Evolutionary conservation across 2,329 filamentous ascomycete genomes (phyloP).

Genomic region (Botrytis galanthina): DNA sequence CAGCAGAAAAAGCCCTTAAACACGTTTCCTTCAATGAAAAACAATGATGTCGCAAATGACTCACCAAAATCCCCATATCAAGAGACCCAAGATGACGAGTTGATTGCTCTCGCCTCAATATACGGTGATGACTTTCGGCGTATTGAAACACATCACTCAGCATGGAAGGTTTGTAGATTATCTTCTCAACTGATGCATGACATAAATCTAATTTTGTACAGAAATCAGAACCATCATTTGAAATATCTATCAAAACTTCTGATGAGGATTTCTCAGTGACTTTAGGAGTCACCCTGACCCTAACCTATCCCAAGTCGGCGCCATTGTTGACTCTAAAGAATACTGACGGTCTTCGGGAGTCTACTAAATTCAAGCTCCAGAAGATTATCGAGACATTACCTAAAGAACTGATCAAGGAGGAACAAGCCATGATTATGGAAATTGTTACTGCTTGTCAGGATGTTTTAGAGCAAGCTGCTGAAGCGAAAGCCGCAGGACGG

Average conservation of each 20-base stretch:
- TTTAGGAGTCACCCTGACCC: conserved; percentile 77
- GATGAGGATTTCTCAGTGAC: conserved; percentile 70
- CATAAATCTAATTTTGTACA: conserved; percentile 38
- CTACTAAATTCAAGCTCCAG: conserved; percentile 68
- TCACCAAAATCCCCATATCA: conserved; percentile 64
- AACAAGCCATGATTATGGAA: conserved; percentile 54
- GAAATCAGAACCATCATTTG: conserved; percentile 82
- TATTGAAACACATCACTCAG: conserved; percentile 64
- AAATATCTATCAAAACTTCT: conserved; percentile 71
- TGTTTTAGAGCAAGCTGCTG: conserved; percentile 81
- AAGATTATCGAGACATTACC: conserved; percentile 60
- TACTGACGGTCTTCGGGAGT: conserved; percentile 63
- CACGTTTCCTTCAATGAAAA: conserved; percentile 32
- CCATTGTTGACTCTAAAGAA: conserved; percentile 70
- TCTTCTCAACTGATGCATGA: not conserved
- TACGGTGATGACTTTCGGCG: conserved; percentile 85
- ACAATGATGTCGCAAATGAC: conserved; percentile 32
- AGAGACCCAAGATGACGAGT: conserved; percentile 83
- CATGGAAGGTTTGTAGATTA: conserved; percentile 73
- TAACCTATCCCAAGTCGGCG: conserved; percentile 84
- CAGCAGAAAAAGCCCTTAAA: conserved; percentile 40
- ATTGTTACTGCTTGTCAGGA: conserved; percentile 53
- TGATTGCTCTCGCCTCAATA: conserved; percentile 81
- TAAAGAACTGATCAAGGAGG: conserved; percentile 49
- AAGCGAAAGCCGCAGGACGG: conserved; percentile 69